Conservation (phyloP, 306 rosid genomes). For the Cyamopsis tetragonoloba region DNA sequence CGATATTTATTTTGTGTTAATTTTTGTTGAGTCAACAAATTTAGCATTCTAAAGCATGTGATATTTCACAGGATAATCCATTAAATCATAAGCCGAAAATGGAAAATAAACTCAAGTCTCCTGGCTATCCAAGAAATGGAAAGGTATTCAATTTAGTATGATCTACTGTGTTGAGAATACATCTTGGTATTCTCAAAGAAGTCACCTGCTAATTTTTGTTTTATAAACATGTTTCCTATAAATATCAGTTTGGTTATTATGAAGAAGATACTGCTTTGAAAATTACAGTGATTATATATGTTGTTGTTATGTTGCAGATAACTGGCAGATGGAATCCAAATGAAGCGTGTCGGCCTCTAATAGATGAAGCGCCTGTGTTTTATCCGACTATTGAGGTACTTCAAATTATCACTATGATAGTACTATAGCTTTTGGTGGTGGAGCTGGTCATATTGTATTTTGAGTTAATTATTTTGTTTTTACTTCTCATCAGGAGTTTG, state of each 20-base stretch:
- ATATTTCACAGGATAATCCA: slow-evolving; percentile 44
- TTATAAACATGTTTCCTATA: slow-evolving; percentile 2
- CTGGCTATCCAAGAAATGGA: slow-evolving; percentile 23
- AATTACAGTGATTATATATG: neutral
- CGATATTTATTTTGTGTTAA: neutral
- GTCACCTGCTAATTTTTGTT: neutral
- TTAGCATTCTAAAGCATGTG: slow-evolving; percentile 16
- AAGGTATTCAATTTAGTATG: slow-evolving; percentile 35
- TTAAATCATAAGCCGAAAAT: slow-evolving; percentile 31
- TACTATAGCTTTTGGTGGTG: neutral
- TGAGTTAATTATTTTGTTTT: neutral
- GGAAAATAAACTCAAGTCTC: slow-evolving; percentile 31
- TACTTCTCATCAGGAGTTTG: slow-evolving; percentile 62
- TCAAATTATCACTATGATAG: slow-evolving; percentile 3
- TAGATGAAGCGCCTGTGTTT: slow-evolving; percentile 82
- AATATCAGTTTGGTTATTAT: neutral
- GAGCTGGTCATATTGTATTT: neutral
- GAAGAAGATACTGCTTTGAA: neutral
- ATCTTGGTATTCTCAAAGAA: slow-evolving; percentile 4
- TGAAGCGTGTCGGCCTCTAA: slow-evolving; percentile 61
- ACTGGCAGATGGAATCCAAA: slow-evolving; percentile 66
- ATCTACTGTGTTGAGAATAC: neutral
- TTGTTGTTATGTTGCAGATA: slow-evolving; percentile 44
- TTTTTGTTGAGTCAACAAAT: neutral
- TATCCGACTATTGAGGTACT: slow-evolving; percentile 74